phyloP scores from a whole-genome alignment of 2,329 filamentous ascomycete species.

The Aspergillus viridinutans region DNA sequence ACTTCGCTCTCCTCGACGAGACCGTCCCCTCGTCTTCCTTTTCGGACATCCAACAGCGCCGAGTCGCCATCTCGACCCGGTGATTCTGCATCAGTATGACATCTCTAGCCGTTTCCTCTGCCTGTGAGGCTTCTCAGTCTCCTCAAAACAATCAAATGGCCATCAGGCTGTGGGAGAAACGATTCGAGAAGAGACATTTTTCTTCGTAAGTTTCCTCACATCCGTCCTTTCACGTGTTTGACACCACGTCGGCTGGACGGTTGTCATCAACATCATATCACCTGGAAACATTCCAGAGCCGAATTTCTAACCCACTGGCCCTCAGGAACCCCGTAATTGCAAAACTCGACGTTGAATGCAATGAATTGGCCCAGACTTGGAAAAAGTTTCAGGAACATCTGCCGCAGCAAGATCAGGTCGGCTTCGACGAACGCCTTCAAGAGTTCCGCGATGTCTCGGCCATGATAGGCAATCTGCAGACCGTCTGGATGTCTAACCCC shows the following conservation, averaged over 20 bases:
- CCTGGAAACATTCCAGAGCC: neutral
- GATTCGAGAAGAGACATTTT: slow-evolving; percentile 27
- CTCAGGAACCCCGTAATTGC: slow-evolving; percentile 27
- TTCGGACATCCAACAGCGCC: slow-evolving; percentile 9
- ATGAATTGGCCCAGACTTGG: slow-evolving; percentile 35
- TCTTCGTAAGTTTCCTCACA: slow-evolving; percentile 22
- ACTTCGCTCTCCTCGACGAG: slow-evolving; percentile 15
- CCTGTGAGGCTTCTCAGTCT: slow-evolving; percentile 6
- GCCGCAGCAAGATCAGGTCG: slow-evolving; percentile 23
- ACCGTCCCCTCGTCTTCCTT: slow-evolving; percentile 14
- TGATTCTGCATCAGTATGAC: neutral
- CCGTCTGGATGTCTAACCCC: slow-evolving; percentile 24
- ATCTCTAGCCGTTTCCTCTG: slow-evolving; percentile 5
- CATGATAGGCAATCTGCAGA: slow-evolving; percentile 25
- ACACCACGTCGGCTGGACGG: neutral
- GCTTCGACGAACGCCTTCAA: slow-evolving; percentile 26
- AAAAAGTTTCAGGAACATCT: slow-evolving; percentile 31
- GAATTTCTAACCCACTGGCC: neutral
- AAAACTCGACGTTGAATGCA: slow-evolving; percentile 36
- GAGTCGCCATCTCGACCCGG: slow-evolving; percentile 8
- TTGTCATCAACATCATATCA: neutral
- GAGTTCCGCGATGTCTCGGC: slow-evolving; percentile 24
- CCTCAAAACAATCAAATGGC: slow-evolving; percentile 11
- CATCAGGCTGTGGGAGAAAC: slow-evolving; percentile 21
- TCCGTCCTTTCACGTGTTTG: neutral